Conservation (phyloP, 2,329 filamentous ascomycete genomes). For the Sporothrix pseudoabietina region DNA sequence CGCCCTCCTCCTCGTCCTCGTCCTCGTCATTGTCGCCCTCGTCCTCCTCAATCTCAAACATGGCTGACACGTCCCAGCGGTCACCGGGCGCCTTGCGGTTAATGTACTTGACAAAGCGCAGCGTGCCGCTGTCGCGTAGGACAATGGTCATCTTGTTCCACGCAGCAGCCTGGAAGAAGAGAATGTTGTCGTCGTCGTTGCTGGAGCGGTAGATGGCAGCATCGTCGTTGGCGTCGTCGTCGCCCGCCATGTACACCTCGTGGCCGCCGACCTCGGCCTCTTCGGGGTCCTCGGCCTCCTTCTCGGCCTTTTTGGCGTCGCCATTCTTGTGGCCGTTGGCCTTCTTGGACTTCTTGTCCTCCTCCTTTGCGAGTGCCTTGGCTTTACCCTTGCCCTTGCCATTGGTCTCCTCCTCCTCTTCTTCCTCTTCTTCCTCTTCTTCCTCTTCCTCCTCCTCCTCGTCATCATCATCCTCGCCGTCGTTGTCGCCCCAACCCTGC, state of each 20-base stretch:
- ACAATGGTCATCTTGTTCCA: conserved; percentile 96
- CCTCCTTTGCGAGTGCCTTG: conserved; percentile 25
- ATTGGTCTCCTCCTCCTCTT: conserved; percentile 39
- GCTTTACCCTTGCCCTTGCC: conserved; percentile 30
- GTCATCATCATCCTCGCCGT: conserved; percentile 51
- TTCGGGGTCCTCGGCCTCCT: conserved; percentile 39
- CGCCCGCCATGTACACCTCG: conserved; percentile 91
- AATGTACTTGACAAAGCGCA: conserved; percentile 97
- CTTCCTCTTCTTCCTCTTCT: conserved; percentile 32
- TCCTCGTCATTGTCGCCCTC: conserved; percentile 51
- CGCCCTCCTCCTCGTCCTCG: conserved; percentile 48
- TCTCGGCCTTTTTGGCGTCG: conserved; percentile 38
- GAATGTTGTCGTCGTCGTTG: conserved; percentile 72
- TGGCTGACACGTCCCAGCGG: conserved; percentile 85
- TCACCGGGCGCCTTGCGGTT: conserved; percentile 80
- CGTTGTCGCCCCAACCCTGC: conserved; percentile 71
- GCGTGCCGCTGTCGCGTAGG: conserved; percentile 77
- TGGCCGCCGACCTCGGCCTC: conserved; percentile 65
- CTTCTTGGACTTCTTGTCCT: not conserved
- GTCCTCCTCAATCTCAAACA: conserved; percentile 69
- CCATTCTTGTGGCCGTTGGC: conserved; percentile 15
- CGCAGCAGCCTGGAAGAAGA: conserved; percentile 63
- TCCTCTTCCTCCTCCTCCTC: conserved; percentile 39
- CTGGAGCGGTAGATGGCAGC: conserved; percentile 85
- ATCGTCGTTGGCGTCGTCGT: conserved; percentile 66